Percentiles rank a stretch among this genome's conserved stretches.
Evolutionary conservation across 768 basidiomycete genomes (phyloP).

Genomic region (Russula compacta): DNA sequence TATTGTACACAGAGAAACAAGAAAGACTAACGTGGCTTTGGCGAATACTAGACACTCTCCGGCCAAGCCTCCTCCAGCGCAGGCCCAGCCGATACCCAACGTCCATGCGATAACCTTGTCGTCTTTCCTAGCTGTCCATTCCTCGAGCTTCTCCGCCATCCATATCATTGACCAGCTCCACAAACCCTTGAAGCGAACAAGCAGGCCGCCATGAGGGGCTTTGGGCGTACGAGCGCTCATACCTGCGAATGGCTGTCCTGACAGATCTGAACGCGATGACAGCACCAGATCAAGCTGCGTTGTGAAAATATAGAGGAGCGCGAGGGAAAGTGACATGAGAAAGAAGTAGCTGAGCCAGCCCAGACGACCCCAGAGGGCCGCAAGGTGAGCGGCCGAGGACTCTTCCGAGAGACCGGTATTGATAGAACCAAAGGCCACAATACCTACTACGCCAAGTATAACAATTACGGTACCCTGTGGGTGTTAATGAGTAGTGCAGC

Average conservation of each 20-base stretch:
- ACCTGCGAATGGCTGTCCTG: slow-evolving; percentile 43
- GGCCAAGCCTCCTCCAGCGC: slow-evolving; percentile 83
- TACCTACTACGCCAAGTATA: slow-evolving; percentile 77
- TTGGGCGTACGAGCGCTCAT: slow-evolving; percentile 28
- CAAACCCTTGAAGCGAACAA: slow-evolving; percentile 29
- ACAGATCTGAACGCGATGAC: slow-evolving; percentile 58
- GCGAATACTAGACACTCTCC: slow-evolving; percentile 87
- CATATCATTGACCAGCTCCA: slow-evolving; percentile 44
- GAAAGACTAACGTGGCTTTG: slow-evolving; percentile 49
- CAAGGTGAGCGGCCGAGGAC: slow-evolving; percentile 67
- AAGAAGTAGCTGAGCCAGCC: slow-evolving; percentile 93
- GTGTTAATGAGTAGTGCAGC: not conserved
- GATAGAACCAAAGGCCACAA: slow-evolving; percentile 79
- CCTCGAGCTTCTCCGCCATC: slow-evolving; percentile 56
- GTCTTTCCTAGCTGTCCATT: slow-evolving; percentile 68
- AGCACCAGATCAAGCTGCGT: slow-evolving; percentile 68
- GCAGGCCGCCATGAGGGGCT: slow-evolving; percentile 18
- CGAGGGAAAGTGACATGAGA: slow-evolving; percentile 60
- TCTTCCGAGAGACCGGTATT: slow-evolving; percentile 70
- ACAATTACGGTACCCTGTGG: slow-evolving; percentile 72
- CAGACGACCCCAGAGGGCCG: slow-evolving; percentile 72
- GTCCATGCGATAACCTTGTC: slow-evolving; percentile 87
- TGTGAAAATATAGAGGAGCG: slow-evolving; percentile 57
- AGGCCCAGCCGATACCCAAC: slow-evolving; percentile 90
- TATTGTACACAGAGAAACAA: not conserved